phyloP scores from a whole-genome alignment of 2,329 filamentous ascomycete genomes.

The Fonsecaea pugnacius region DNA sequence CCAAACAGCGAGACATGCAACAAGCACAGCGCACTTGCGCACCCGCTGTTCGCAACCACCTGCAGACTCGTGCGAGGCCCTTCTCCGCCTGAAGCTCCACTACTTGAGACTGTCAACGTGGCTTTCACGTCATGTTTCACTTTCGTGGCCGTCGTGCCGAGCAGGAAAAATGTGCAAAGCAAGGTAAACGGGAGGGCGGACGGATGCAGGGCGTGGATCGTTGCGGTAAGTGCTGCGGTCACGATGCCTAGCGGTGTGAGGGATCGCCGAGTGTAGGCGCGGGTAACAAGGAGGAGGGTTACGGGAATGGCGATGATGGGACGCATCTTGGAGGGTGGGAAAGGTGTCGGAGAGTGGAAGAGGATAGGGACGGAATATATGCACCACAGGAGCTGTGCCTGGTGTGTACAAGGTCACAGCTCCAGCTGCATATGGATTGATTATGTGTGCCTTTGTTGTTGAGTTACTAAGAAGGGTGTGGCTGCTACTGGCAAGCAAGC shows the following conservation, averaged over 20 bases:
- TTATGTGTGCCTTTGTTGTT: constrained; percentile 16
- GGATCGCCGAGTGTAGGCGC: constrained; percentile 73
- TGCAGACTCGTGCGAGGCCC: constrained; percentile 82
- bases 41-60: constrained; percentile 84
- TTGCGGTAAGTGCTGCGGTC: constrained; percentile 72
- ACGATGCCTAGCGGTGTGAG: constrained; percentile 77
- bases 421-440: constrained; percentile 20
- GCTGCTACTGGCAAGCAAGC: neutral
- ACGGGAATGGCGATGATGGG: constrained; percentile 49
- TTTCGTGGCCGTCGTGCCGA: constrained; percentile 82
- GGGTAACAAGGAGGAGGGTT: constrained; percentile 65
- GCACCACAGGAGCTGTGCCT: neutral
- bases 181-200: constrained; percentile 91
- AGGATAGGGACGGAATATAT: neutral
- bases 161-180: constrained; percentile 81
- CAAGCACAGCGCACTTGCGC: constrained; percentile 69
- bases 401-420: neutral
- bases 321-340: constrained; percentile 43
- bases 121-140: constrained; percentile 88
- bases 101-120: constrained; percentile 75
- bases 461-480: constrained; percentile 5
- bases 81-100: constrained; percentile 73
- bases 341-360: neutral
- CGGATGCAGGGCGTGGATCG: constrained; percentile 85
- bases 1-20: constrained; percentile 30